Base-by-base conservation (phyloP, 495 filamentous ascomycete species). In the Penicillium canescens region DNA sequence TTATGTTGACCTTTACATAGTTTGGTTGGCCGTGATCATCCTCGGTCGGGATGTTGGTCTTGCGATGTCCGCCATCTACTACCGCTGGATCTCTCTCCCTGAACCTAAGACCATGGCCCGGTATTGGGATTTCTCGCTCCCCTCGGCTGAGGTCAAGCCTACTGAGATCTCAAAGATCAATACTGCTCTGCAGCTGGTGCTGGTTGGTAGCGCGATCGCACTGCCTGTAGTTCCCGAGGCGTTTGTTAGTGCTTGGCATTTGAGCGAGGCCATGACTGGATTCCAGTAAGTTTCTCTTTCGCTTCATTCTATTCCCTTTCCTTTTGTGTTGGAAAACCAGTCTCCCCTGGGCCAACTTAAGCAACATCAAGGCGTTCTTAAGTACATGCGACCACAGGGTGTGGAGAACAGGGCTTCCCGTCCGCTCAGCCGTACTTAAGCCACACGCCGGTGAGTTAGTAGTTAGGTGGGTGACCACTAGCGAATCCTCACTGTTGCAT, bases 81-180 rank as follows among this genome's bases (percentile, higher is more conserved):
- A 91, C 64, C 86, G 94, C 34, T 98, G 90, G 83, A 94, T 96
- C 43, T 92, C 88, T 3, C 81, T 98, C 18, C 94, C 94, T 2
- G 85, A 88, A 0, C 94, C 94, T 5, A 96, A 96, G 70, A 98
- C 94, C 0, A 87, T 96, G 70, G 71, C 78, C 12, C 77, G 94
- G n/a, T 98, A 97, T 67, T 98, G 95, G 95, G 95, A 98, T 66
- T 98, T 98, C 61, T 89, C 86, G 10, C 81, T 98, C 14, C 94
- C 94, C 0, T 89, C 84, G 41, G 94, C 94, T 1, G 94, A 98
- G 69, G 94, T 98, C 4, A 87, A 87, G 57, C 94, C 94, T 0
- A 98, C 94, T 0, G 83, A 78, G 13, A 90, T 98, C 57, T 94
- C 89, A 57, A 98, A 98, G 78, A 82, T 86, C 53, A 96, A 96